Conservation (phyloP, 768 basidiomycete species). For the Strobilomyces echinocephalus region DNA sequence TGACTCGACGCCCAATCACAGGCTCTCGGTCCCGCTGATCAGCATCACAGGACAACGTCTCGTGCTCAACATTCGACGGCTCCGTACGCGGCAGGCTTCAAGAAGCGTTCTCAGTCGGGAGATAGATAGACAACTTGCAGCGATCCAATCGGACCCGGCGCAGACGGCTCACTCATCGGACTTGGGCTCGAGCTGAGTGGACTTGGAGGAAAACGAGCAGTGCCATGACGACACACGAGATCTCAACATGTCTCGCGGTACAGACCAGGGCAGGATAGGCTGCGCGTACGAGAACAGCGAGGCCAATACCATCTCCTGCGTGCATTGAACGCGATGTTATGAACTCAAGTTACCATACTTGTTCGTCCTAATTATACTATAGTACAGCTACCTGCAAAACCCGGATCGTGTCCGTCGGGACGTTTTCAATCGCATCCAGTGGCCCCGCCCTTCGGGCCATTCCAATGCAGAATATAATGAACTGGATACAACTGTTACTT, state of each 20-base stretch:
- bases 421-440: background rate
- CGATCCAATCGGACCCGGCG: background rate
- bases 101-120: conserved; percentile 11
- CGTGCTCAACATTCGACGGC: conserved; percentile 13
- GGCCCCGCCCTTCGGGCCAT: background rate
- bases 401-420: background rate
- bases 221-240: too few relatives aligned
- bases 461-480: conserved; percentile 1
- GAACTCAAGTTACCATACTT: background rate
- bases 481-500: background rate
- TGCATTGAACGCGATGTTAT: too few relatives aligned
- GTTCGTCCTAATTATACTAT: conserved; percentile 4
- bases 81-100: background rate
- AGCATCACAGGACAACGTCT: conserved; percentile 21
- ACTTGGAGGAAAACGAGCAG: background rate
- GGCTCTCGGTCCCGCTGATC: conserved; percentile 10
- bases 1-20: conserved; percentile 9
- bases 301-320: too few relatives aligned
- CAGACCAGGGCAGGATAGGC: background rate
- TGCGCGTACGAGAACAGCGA: background rate
- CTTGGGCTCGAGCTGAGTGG: too few relatives aligned
- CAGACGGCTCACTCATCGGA: too few relatives aligned
- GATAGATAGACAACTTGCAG: conserved; percentile 10
- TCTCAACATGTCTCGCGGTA: conserved; percentile 1
- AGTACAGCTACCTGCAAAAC: background rate